These are phyloP conservation scores for Diaporthe eres DNA, from an alignment of 2,329 filamentous ascomycete genomes.

Conservation along the genomic window DNA sequence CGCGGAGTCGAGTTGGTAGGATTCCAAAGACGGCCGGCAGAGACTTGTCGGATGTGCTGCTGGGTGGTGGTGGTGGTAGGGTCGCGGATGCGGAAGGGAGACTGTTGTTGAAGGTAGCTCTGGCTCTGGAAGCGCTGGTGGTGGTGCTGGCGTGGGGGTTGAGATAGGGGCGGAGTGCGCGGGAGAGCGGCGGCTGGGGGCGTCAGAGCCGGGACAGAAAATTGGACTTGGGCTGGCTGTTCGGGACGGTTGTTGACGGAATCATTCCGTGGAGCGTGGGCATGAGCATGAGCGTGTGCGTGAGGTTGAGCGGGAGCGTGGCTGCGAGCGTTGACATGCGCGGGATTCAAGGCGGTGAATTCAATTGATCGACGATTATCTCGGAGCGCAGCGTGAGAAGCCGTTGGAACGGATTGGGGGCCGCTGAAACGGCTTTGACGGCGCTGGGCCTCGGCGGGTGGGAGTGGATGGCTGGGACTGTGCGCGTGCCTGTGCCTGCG, in stretches of 20 bases:
- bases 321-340: slow-evolving; percentile 8
- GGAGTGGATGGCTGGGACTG: slow-evolving; percentile 14
- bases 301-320: slow-evolving; percentile 3
- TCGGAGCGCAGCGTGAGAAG: slow-evolving; percentile 57
- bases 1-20: slow-evolving; percentile 72
- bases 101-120: slow-evolving; percentile 46
- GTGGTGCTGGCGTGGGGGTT: slow-evolving; percentile 41
- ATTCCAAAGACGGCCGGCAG: slow-evolving; percentile 71
- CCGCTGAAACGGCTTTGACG: slow-evolving; percentile 62
- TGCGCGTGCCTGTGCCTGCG: neutral
- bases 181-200: slow-evolving; percentile 40
- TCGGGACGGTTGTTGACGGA: slow-evolving; percentile 44
- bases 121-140: slow-evolving; percentile 43
- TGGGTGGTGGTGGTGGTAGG: slow-evolving; percentile 46
- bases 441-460: slow-evolving; percentile 38
- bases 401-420: slow-evolving; percentile 60
- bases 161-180: slow-evolving; percentile 44
- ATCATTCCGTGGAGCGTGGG: slow-evolving; percentile 24
- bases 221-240: slow-evolving; percentile 50
- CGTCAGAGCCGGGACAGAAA: slow-evolving; percentile 22
- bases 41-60: slow-evolving; percentile 56
- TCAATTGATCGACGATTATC: slow-evolving; percentile 41
- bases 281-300: slow-evolving; percentile 18
- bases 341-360: slow-evolving; percentile 35
- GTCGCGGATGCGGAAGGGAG: slow-evolving; percentile 62